These are phyloP conservation scores for Dactylonectria estremocensis DNA, from an alignment of 2,329 filamentous ascomycete species.

Conservation along the genomic window DNA sequence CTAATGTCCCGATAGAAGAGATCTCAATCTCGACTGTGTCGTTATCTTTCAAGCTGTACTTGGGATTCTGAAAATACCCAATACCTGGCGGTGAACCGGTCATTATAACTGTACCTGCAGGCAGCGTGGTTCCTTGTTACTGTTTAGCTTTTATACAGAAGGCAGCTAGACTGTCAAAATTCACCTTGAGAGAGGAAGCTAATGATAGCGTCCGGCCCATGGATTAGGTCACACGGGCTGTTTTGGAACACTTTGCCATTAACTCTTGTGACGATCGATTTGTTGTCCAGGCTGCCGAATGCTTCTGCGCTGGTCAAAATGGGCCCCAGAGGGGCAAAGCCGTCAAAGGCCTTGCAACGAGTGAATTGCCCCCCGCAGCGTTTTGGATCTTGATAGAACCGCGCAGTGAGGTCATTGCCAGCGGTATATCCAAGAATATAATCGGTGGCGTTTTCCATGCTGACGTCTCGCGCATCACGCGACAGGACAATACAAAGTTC, in stretches of 20 bases:
- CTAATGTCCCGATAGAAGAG: neutral
- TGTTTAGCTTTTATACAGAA: neutral
- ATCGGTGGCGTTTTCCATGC: slow-evolving; percentile 61
- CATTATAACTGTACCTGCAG: slow-evolving; percentile 63
- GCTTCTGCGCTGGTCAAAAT: slow-evolving; percentile 46
- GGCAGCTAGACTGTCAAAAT: neutral
- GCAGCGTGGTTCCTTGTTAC: slow-evolving; percentile 54
- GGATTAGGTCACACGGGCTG: neutral
- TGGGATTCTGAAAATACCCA: slow-evolving; percentile 50
- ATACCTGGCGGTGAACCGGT: slow-evolving; percentile 64
- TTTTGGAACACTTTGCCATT: slow-evolving; percentile 58
- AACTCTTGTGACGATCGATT: slow-evolving; percentile 51
- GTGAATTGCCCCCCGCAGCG: slow-evolving; percentile 60
- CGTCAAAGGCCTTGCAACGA: slow-evolving; percentile 67
- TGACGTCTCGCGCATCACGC: slow-evolving; percentile 62
- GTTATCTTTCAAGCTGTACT: slow-evolving; percentile 52
- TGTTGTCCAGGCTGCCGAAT: slow-evolving; percentile 39
- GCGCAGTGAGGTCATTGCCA: slow-evolving; percentile 67
- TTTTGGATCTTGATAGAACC: slow-evolving; percentile 64
- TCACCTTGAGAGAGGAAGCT: neutral
- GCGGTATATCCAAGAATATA: slow-evolving; percentile 72
- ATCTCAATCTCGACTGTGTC: slow-evolving; percentile 53
- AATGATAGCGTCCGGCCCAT: neutral
- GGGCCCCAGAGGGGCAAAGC: slow-evolving; percentile 66
- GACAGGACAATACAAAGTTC: slow-evolving; percentile 67